Evolutionary conservation across 805 yeast genomes (phyloP).

Genomic region (Yamadazyma nakazawae): DNA sequence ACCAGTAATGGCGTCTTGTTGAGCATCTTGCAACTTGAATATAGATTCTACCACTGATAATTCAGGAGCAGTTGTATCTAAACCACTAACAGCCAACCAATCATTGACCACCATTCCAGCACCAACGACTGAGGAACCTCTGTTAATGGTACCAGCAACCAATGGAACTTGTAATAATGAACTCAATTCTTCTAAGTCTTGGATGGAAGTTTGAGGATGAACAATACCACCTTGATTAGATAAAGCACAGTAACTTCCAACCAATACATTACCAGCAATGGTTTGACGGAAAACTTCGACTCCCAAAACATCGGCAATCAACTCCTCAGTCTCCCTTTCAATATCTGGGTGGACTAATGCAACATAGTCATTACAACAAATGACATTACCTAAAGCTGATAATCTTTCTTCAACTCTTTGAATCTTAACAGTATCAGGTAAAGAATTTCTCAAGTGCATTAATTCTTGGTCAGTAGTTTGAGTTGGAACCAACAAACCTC

Average conservation of each 20-base stretch:
- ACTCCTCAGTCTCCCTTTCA: slow-evolving; percentile 98
- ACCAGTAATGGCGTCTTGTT: slow-evolving; percentile 81
- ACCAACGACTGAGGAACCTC: slow-evolving; percentile 97
- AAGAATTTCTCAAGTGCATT: slow-evolving; percentile 92
- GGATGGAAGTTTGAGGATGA: slow-evolving; percentile 95
- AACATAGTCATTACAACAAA: slow-evolving; percentile 98
- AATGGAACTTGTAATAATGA: slow-evolving; percentile 94
- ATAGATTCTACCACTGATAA: slow-evolving; percentile 94
- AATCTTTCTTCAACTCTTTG: slow-evolving; percentile 98
- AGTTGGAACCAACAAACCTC: slow-evolving; percentile 94
- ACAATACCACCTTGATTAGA: slow-evolving; percentile 98
- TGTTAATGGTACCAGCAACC: slow-evolving; percentile 97
- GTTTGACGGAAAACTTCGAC: slow-evolving; percentile 99
- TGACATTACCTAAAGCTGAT: slow-evolving; percentile 95
- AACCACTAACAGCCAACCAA: slow-evolving; percentile 95
- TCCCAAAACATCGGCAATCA: slow-evolving; percentile 95
- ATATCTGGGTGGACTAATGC: slow-evolving; percentile 99
- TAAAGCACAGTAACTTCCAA: slow-evolving; percentile 92
- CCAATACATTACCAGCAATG: slow-evolving; percentile 95
- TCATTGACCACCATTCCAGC: slow-evolving; percentile 99
- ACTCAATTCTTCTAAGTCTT: slow-evolving; percentile 97
- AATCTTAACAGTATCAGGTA: slow-evolving; percentile 92
- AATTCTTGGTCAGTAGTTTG: slow-evolving; percentile 98
- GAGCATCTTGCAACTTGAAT: slow-evolving; percentile 88
- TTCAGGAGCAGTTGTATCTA: slow-evolving; percentile 98